Base-by-base conservation (phyloP, 1,284 basidiomycete species). In the Earliella scabrosa region DNA sequence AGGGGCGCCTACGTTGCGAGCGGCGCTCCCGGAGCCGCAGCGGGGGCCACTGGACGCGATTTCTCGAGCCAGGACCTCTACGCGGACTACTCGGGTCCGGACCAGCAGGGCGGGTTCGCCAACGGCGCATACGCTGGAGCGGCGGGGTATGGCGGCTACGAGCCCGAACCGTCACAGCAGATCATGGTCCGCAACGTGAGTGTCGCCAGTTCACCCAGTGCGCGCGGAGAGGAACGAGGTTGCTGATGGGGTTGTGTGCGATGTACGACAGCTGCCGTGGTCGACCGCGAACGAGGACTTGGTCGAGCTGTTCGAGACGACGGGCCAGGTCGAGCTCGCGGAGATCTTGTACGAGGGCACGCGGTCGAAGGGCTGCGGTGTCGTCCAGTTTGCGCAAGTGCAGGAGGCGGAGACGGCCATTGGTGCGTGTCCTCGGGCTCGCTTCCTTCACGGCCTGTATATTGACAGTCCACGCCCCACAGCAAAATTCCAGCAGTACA, bases 271-370 rank as follows among this genome's bases (percentile, higher is more conserved):
- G 95, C 77, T 99, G 18, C 97, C 97, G 0, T 98, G 95, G 95
- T 98, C 95, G 16, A 99, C 97, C 32, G 93, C 95, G n/a, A 97
- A 98, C 73, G 96, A 98, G 70, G 97, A 99, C 71, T 78, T 99
- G 27, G 96, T 98, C 23, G 97, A 99, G 75, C 77, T 99, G 29
- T 99, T 99, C 68, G 96, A 98, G 78, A 99, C 97, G 29, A 97
- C 95, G 1, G 97, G 97, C 10, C 90, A 89, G 62, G 97, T 99
- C 31, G 90, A 95, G 66, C 78, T 95, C 43, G 97, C 97, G 10
- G 97, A 98, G 73, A 95, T 98, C 63, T 73, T 98, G 47, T 94
- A 91, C 66, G 96, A 98, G 60, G 91, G 91, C 27, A 86, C 88
- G 8, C 86, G 96, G 54, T 94, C 92, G 46, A 96, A 96, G 72